These are phyloP conservation scores for Pythium coloratum DNA, from an alignment of 352 stramenopile genomes.

Conservation along the genomic window DNA sequence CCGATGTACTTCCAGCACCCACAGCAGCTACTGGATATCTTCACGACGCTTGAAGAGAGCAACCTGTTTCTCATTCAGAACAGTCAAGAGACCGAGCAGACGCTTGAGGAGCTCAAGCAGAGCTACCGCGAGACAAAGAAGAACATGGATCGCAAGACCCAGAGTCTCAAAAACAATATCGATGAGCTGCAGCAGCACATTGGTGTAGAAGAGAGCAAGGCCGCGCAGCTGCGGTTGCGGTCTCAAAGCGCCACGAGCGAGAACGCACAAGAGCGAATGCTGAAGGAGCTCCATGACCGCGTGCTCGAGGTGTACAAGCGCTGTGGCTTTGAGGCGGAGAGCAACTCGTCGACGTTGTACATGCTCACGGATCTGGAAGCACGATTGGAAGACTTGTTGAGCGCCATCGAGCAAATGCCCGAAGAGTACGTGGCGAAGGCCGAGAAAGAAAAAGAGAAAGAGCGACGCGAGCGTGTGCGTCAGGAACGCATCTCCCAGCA, in stretches of 20 bases:
- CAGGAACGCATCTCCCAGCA: constrained; percentile 92
- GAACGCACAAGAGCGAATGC: constrained; percentile 87
- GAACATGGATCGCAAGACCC: constrained; percentile 87
- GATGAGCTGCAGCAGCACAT: constrained; percentile 90
- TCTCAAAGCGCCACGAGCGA: constrained; percentile 73
- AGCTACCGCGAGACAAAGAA: constrained; percentile 90
- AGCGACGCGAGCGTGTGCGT: constrained; percentile 89
- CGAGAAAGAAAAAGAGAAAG: constrained; percentile 95
- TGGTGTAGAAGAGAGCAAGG: constrained; percentile 79
- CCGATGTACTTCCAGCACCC: constrained; percentile 96
- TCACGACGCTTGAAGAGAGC: constrained; percentile 92
- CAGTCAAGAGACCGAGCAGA: constrained; percentile 94
- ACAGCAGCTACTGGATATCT: constrained; percentile 93
- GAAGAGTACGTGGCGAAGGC: constrained; percentile 93
- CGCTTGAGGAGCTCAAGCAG: constrained; percentile 93
- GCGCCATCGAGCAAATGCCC: constrained; percentile 91
- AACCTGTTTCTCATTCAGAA: constrained; percentile 97
- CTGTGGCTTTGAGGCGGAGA: constrained; percentile 92
- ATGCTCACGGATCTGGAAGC: constrained; percentile 94
- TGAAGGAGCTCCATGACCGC: constrained; percentile 88
- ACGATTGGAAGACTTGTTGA: constrained; percentile 90
- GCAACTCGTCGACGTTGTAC: constrained; percentile 90
- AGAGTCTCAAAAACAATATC: constrained; percentile 87
- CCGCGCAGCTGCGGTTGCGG: constrained; percentile 65
- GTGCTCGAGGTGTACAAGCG: constrained; percentile 90